Conservation (phyloP, 139 green algal genomes). For the Chlorella sp. region DNA sequence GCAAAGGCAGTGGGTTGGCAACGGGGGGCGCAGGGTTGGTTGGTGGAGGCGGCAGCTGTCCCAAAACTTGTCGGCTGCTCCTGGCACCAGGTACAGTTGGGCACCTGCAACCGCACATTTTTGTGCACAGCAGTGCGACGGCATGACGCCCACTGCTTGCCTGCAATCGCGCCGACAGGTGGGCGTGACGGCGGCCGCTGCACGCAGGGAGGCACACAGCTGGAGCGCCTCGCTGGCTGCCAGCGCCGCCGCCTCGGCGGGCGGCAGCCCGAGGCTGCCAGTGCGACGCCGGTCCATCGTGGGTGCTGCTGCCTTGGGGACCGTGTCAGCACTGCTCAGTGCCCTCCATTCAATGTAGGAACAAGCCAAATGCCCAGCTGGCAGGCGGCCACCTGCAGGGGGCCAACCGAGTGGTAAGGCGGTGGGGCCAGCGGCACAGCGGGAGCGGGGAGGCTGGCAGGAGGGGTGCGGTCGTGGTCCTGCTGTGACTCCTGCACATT, state of each 20-base stretch:
- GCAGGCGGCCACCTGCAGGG: background rate
- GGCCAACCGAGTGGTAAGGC: background rate
- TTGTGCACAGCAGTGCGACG: too few species aligned
- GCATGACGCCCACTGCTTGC: background rate
- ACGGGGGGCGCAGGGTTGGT: background rate
- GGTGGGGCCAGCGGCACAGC: background rate
- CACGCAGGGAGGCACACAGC: background rate
- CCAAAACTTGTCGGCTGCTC: too few species aligned
- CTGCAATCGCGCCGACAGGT: constrained; percentile 20
- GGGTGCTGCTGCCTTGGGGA: background rate
- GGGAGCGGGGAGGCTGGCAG: too few species aligned
- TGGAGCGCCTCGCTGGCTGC: background rate
- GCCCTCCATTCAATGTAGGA: background rate
- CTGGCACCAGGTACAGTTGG: too few species aligned
- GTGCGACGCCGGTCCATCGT: background rate
- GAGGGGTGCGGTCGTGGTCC: too few species aligned
- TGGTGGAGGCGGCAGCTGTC: too few species aligned
- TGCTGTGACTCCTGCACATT: too few species aligned
- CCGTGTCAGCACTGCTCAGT: background rate
- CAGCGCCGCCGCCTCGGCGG: background rate
- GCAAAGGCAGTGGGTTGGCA: background rate
- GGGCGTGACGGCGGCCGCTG: background rate
- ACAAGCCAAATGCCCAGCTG: background rate
- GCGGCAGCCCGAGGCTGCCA: background rate
- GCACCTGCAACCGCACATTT: too few species aligned